phyloP scores from a whole-genome alignment of 2,329 filamentous ascomycete genomes.

The Ascochyta rabiei region DNA sequence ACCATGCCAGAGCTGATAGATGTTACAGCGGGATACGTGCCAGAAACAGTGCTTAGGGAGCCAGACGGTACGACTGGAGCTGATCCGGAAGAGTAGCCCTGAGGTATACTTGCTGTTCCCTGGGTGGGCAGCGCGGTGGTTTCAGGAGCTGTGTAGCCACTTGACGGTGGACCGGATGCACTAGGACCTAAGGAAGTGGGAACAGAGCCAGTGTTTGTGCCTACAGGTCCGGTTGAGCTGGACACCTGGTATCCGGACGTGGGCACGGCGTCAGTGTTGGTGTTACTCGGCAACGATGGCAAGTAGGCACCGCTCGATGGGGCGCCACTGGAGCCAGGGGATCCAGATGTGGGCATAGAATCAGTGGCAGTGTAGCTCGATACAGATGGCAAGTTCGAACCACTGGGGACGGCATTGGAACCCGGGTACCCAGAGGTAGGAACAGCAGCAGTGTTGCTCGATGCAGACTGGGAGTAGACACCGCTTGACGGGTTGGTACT shows the following conservation, averaged over 20 bases:
- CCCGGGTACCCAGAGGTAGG: not conserved
- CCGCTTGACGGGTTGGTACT: not conserved
- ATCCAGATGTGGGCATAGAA: slow-evolving; percentile 5
- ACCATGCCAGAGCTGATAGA: slow-evolving; percentile 19
- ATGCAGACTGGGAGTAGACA: not conserved
- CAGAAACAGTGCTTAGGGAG: slow-evolving; percentile 8
- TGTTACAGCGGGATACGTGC: slow-evolving; percentile 14
- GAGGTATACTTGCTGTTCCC: not conserved
- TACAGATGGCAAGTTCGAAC: not conserved
- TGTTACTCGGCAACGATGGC: not conserved
- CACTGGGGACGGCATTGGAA: not conserved
- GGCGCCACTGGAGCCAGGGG: not conserved
- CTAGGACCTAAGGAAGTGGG: slow-evolving; percentile 1
- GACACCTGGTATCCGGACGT: not conserved
- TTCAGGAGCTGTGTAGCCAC: not conserved
- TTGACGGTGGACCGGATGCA: not conserved
- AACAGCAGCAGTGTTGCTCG: slow-evolving; percentile 3
- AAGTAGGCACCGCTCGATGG: not conserved
- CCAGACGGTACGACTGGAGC: slow-evolving; percentile 1
- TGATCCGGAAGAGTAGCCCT: slow-evolving; percentile 1
- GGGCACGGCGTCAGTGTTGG: slow-evolving; percentile 5
- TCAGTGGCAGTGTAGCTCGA: slow-evolving; percentile 8
- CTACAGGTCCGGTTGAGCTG: not conserved
- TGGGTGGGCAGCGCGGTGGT: slow-evolving; percentile 8
- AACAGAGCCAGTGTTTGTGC: slow-evolving; percentile 9